These are phyloP conservation scores for Botryotinia convoluta DNA, from an alignment of 2,329 filamentous ascomycete species.

Conservation along the genomic window DNA sequence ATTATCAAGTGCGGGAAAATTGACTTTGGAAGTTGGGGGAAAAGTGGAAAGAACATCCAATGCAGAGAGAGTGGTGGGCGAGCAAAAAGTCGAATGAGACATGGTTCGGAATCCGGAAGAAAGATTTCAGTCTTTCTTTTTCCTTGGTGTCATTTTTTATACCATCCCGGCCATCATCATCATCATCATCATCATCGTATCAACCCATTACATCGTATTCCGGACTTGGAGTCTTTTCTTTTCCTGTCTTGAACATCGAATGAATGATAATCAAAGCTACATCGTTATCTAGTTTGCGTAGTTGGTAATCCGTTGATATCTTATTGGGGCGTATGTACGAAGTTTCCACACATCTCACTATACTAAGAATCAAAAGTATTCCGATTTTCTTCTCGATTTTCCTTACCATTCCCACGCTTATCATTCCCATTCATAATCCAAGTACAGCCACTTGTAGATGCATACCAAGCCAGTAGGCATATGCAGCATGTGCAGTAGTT, in stretches of 20 bases:
- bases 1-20: not conserved
- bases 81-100: not conserved
- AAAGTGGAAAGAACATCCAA: not conserved
- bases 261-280: not conserved
- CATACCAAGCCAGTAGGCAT: not conserved
- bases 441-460: not conserved
- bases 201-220: not conserved
- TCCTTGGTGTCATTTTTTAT: not conserved
- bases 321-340: not conserved
- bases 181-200: not conserved
- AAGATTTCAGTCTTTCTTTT: not conserved
- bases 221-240: not conserved
- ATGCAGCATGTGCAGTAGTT: not conserved
- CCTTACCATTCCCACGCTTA: not conserved
- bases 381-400: not conserved
- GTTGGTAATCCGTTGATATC: not conserved
- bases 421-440: not conserved
- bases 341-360: not conserved
- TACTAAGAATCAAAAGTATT: not conserved
- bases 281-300: not conserved
- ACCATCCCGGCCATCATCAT: not conserved
- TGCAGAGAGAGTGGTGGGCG: not conserved
- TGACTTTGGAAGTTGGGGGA: not conserved
- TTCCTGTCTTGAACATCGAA: not conserved
- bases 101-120: not conserved